A percentile compares a stretch with the other conserved stretches of the same genome.
These are phyloP conservation scores for Fusarium sp. DNA, from an alignment of 2,329 filamentous ascomycete species.

Conservation along the genomic window DNA sequence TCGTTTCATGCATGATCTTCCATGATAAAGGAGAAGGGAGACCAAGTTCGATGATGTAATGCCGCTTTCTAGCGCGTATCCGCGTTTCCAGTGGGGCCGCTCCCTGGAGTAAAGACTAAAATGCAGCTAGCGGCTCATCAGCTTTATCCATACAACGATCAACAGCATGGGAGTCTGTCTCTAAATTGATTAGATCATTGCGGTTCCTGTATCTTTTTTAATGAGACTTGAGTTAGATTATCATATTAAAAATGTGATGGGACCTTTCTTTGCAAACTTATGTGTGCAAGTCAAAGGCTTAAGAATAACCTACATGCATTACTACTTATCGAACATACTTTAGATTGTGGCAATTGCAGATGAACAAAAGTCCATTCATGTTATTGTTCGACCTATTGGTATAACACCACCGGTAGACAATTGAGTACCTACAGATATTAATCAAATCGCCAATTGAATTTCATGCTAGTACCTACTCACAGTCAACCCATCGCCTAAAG, in stretches of 20 bases:
- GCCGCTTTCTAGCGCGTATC: conserved; percentile 19
- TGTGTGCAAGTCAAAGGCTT: not conserved
- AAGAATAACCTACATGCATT: not conserved
- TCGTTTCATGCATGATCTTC: conserved; percentile 27
- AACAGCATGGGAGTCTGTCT: not conserved
- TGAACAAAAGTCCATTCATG: conserved; percentile 1
- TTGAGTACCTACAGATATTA: not conserved
- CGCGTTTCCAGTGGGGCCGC: conserved; percentile 14
- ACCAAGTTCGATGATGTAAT: conserved; percentile 42
- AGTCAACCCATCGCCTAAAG: not conserved
- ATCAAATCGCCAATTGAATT: conserved; percentile 1
- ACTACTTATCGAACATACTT: too few species aligned
- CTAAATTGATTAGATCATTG: not conserved
- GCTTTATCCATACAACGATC: conserved; percentile 9
- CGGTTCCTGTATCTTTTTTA: not conserved
- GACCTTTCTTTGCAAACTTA: not conserved
- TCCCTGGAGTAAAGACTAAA: conserved; percentile 11
- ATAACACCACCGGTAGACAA: not conserved
- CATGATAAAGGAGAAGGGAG: conserved; percentile 12
- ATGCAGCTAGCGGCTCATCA: conserved; percentile 32
- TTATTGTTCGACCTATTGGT: not conserved
- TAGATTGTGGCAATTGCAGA: not conserved
- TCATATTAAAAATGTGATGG: conserved; percentile 1
- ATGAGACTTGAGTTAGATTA: conserved; percentile 11
- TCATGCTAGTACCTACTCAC: not conserved